A percentile compares a stretch with the other conserved stretches of the same genome.
phyloP scores from a whole-genome alignment of 495 filamentous ascomycete species.

The Neurospora sp. region DNA sequence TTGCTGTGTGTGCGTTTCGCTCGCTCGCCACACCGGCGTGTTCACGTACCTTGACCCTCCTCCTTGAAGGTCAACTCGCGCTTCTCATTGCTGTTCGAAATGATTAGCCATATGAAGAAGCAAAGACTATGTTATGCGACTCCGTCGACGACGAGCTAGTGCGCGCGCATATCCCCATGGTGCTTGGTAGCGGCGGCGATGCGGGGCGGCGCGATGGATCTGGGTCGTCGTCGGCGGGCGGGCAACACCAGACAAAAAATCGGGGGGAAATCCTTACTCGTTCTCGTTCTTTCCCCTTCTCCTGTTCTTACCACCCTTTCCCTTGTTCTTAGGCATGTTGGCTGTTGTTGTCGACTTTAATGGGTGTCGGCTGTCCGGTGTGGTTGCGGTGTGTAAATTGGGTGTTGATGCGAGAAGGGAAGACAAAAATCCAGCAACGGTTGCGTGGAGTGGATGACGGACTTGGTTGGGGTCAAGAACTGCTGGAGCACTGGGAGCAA shows the following conservation, averaged over 20 bases:
- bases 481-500: background rate
- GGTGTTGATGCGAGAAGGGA: background rate
- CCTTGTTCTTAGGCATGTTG: conserved; percentile 26
- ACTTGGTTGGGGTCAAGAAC: background rate
- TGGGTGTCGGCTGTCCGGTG: background rate
- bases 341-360: background rate
- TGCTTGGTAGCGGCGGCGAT: background rate
- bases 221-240: background rate
- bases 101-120: background rate
- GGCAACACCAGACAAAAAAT: background rate
- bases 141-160: background rate
- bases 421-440: background rate
- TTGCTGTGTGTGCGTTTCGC: background rate
- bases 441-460: background rate
- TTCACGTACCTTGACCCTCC: conserved; percentile 71
- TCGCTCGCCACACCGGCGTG: conserved; percentile 5
- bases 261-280: conserved; percentile 25
- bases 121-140: background rate
- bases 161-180: background rate
- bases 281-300: conserved; percentile 99
- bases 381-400: background rate
- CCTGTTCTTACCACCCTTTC: conserved; percentile 94
- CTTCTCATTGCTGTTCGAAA: conserved; percentile 74
- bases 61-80: conserved; percentile 97
- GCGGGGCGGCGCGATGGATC: background rate